phyloP scores from a whole-genome alignment of 2,329 filamentous ascomycete genomes.

The Apiospora marii region DNA sequence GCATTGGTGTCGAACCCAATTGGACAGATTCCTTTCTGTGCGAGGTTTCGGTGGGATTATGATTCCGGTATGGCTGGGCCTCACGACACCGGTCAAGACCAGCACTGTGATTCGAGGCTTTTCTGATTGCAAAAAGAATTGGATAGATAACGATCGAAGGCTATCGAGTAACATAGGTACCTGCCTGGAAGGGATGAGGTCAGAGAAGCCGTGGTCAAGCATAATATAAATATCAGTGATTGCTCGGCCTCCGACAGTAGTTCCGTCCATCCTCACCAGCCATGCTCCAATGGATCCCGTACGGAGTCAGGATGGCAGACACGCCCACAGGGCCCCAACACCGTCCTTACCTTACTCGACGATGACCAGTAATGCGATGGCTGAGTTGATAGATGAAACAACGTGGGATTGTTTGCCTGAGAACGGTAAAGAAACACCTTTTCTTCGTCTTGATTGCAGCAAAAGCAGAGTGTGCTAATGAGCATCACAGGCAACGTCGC shows the following conservation, averaged over 20 bases:
- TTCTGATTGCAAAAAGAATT: background rate
- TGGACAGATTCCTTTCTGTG: background rate
- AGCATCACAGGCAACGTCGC: background rate
- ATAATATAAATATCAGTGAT: background rate
- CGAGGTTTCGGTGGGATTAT: background rate
- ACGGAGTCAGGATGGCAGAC: background rate
- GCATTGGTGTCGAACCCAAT: constrained; percentile 1
- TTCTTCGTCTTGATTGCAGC: background rate
- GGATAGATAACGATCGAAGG: background rate
- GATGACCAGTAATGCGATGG: background rate
- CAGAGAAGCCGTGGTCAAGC: background rate
- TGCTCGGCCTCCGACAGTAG: background rate
- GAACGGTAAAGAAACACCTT: background rate
- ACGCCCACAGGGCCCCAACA: background rate
- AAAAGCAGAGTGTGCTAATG: background rate
- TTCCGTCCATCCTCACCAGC: background rate
- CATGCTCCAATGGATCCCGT: background rate
- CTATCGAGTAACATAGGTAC: background rate
- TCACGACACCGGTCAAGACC: background rate
- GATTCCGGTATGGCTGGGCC: background rate
- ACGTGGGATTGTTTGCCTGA: background rate
- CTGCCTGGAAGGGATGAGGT: background rate
- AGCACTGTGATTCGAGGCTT: background rate
- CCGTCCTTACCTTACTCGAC: background rate
- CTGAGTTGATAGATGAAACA: background rate